These are phyloP conservation scores for Crithidia sp. DNA, from an alignment of 208 protist species.

Conservation along the genomic window DNA sequence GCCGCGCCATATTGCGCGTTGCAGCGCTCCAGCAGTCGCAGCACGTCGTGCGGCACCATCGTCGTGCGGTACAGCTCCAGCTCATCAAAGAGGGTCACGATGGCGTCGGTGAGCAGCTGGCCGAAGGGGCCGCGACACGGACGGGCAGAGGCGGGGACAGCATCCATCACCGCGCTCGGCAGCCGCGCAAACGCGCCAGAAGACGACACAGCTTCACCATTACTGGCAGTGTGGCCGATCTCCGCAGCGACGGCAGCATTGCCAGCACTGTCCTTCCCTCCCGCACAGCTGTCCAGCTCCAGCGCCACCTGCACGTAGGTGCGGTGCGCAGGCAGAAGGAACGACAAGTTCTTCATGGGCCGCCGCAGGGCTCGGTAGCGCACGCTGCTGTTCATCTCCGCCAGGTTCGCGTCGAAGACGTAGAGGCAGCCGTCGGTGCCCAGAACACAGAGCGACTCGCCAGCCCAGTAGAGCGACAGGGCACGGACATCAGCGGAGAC, in stretches of 20 bases:
- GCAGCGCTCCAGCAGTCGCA: conserved; percentile 20
- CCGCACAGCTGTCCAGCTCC: conserved; percentile 21
- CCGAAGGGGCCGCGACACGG: conserved; percentile 85
- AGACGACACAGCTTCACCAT: neutral
- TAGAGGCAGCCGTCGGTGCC: conserved; percentile 57
- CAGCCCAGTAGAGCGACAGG: conserved; percentile 48
- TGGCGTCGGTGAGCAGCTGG: conserved; percentile 60
- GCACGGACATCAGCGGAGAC: conserved; percentile 28
- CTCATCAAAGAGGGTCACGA: conserved; percentile 64
- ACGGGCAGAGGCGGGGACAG: conserved; percentile 29
- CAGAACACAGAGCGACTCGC: conserved; percentile 58
- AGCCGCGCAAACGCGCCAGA: neutral
- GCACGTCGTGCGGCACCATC: conserved; percentile 65
- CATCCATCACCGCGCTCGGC: conserved; percentile 54
- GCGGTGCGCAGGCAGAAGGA: conserved; percentile 71
- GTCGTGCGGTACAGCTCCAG: conserved; percentile 74
- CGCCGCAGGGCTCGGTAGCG: conserved; percentile 60
- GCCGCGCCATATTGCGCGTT: neutral
- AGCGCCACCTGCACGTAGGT: conserved; percentile 70
- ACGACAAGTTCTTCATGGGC: conserved; percentile 74
- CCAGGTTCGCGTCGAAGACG: conserved; percentile 57
- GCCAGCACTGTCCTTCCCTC: neutral
- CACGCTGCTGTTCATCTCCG: conserved; percentile 69
- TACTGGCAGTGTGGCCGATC: neutral
- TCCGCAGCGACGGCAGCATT: neutral